phyloP scores from a whole-genome alignment of 2,329 filamentous ascomycete species.

The Colletotrichum siamense region DNA sequence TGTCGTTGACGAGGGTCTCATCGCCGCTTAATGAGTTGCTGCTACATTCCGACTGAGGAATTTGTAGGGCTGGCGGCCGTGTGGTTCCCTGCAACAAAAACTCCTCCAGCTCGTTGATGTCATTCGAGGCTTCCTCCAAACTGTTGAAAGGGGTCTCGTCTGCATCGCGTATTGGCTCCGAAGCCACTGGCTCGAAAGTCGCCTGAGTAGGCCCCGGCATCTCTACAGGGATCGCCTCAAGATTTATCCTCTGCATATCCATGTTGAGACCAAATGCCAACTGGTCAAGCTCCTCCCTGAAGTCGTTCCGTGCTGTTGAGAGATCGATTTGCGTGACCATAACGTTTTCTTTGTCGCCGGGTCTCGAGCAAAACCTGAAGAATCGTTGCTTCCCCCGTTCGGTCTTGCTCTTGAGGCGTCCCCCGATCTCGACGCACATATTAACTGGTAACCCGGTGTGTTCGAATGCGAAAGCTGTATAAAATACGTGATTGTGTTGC shows the following conservation, averaged over 20 bases:
- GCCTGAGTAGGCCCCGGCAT: background rate
- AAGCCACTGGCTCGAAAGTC: accelerated
- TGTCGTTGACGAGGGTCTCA: background rate
- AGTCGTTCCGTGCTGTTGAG: background rate
- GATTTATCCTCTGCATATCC: background rate
- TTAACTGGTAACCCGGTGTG: background rate
- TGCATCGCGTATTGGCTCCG: accelerated
- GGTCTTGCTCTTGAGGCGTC: background rate
- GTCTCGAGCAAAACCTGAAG: background rate
- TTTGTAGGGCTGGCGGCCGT: accelerated
- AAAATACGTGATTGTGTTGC: background rate
- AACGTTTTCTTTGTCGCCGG: background rate
- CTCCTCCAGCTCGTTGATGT: background rate
- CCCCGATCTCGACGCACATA: background rate
- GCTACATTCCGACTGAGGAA: background rate
- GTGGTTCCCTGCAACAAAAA: accelerated
- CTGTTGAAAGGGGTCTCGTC: accelerated
- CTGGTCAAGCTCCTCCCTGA: background rate
- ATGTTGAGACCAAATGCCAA: background rate
- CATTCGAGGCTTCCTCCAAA: background rate
- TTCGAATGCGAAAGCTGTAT: background rate
- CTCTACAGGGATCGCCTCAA: background rate
- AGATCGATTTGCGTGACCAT: background rate
- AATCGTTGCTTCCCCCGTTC: background rate
- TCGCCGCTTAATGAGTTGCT: background rate